Evolutionary conservation across 306 rosid species (phyloP).

Genomic region (Mimosa bimucronata): DNA sequence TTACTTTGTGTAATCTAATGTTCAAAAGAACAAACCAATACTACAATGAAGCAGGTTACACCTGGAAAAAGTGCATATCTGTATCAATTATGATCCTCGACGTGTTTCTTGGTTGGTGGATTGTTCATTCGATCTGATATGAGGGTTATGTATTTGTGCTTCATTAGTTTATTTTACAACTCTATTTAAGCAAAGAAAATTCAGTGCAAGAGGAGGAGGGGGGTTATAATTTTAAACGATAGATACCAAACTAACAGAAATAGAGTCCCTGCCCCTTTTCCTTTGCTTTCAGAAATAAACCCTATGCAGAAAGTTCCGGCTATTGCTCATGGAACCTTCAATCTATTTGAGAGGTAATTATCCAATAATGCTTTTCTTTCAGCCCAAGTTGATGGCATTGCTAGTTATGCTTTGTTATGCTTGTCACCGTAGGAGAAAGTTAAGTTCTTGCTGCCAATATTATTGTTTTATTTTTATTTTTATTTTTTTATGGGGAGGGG

Average conservation of each 20-base stretch:
- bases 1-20: not conserved
- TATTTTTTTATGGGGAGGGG: not conserved
- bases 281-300: slow-evolving; percentile 62
- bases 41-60: not conserved
- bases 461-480: not conserved
- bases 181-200: not conserved
- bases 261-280: not conserved
- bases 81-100: not conserved
- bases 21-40: not conserved
- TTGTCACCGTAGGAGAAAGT: not conserved
- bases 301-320: slow-evolving; percentile 81
- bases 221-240: not conserved
- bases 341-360: slow-evolving; percentile 75
- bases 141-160: not conserved
- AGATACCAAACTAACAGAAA: slow-evolving; percentile 1
- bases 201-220: not conserved
- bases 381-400: slow-evolving; percentile 1
- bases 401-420: not conserved
- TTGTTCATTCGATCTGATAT: not conserved
- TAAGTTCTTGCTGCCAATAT: slow-evolving; percentile 1
- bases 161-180: not conserved
- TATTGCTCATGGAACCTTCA: slow-evolving; percentile 73
- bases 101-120: not conserved
- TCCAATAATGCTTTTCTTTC: not conserved
- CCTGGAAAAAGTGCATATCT: not conserved